Conservation (phyloP, 805 yeast species). For the Lipomyces anomalus region DNA sequence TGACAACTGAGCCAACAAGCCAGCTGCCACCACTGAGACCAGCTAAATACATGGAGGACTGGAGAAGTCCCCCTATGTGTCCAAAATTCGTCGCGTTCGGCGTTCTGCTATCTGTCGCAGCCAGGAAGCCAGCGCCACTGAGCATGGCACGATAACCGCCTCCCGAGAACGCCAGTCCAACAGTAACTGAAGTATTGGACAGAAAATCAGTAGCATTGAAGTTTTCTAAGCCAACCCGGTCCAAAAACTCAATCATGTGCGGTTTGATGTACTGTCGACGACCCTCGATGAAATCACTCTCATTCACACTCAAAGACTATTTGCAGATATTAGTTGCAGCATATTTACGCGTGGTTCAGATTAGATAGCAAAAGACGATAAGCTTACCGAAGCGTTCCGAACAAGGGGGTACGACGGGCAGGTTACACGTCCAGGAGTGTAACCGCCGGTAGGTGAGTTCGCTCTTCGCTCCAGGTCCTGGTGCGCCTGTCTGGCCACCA, state of each 20-base stretch:
- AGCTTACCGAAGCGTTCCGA: constrained; percentile 19
- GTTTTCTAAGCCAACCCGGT: constrained; percentile 42
- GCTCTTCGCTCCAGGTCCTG: too few relatives aligned
- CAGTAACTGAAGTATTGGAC: constrained; percentile 24
- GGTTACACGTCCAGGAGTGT: constrained; percentile 43
- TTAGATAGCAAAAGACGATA: too few relatives aligned
- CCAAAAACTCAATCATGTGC: constrained; percentile 40
- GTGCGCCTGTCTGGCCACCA: too few relatives aligned
- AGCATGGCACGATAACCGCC: constrained; percentile 92
- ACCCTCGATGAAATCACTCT: constrained; percentile 23
- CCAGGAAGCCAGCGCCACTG: constrained; percentile 73
- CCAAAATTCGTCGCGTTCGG: constrained; percentile 42
- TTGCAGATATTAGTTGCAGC: too few relatives aligned
- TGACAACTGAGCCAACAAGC: constrained; percentile 61
- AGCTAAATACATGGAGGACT: constrained; percentile 59
- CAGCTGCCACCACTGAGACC: constrained; percentile 84
- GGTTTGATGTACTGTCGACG: constrained; percentile 12
- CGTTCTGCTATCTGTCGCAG: constrained; percentile 72
- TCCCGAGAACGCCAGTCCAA: constrained; percentile 60
- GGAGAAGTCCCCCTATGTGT: constrained; percentile 68
- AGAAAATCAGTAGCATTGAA: constrained; percentile 39
- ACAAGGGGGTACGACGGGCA: constrained; percentile 39
- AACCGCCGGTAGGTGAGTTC: constrained; percentile 39
- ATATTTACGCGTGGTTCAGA: too few relatives aligned
- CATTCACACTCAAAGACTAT: too few relatives aligned